phyloP scores from a whole-genome alignment of 2,329 filamentous ascomycete genomes.

The Emergomyces africanus region DNA sequence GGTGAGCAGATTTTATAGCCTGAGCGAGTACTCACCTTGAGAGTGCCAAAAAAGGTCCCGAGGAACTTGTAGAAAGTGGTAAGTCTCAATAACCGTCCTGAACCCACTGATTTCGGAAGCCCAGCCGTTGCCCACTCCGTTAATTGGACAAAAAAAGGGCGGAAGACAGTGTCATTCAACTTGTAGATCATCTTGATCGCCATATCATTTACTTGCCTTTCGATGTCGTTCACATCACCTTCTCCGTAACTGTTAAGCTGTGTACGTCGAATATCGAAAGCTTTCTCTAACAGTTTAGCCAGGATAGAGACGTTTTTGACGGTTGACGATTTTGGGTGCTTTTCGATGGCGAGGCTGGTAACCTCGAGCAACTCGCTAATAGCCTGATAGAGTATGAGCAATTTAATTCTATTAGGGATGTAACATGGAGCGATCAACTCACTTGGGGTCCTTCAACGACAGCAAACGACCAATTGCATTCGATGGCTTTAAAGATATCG shows the following conservation, averaged over 20 bases:
- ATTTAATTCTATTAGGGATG: not conserved
- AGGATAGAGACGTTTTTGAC: conserved; percentile 59
- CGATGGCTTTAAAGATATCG: conserved; percentile 59
- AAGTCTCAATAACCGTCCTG: conserved; percentile 49
- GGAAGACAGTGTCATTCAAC: conserved; percentile 85
- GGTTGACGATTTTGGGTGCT: conserved; percentile 65
- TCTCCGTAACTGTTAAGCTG: conserved; percentile 32
- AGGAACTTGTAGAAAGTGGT: conserved; percentile 75
- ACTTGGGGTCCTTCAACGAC: conserved; percentile 49
- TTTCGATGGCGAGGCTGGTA: conserved; percentile 58
- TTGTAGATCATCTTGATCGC: conserved; percentile 90
- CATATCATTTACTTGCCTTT: conserved; percentile 54
- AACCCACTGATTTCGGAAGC: conserved; percentile 48
- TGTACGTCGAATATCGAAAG: conserved; percentile 37
- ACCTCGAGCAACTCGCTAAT: conserved; percentile 56
- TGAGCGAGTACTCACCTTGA: conserved; percentile 44
- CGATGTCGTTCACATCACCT: conserved; percentile 43
- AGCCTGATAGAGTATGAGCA: conserved; percentile 35
- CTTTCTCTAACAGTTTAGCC: conserved; percentile 46
- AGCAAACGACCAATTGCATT: conserved; percentile 59
- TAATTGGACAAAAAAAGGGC: conserved; percentile 78
- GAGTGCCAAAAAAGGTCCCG: conserved; percentile 62
- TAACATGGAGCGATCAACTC: conserved; percentile 22
- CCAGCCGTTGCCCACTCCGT: conserved; percentile 62
- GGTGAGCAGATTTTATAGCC: not conserved